Base-by-base conservation (phyloP, 2,329 filamentous ascomycete genomes). In the Neofusicoccum kwambonambiense region DNA sequence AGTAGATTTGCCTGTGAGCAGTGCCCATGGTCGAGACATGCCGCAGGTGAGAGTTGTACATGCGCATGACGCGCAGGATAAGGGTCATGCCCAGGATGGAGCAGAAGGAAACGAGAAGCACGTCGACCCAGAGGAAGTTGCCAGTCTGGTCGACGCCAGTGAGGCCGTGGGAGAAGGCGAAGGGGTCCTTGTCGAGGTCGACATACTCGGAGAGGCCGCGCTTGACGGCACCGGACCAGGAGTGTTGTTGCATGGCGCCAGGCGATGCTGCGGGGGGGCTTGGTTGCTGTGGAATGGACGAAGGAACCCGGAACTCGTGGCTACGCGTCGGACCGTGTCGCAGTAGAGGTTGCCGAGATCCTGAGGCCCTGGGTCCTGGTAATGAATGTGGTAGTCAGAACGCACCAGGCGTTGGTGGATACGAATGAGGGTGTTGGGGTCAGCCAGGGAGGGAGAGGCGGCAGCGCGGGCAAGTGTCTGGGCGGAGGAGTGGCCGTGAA, bases 111-210 rank as follows among this genome's bases (percentile, higher is more conserved):
- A 69, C 64, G 2, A 80, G 70, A 51, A 82, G 73, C 17, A 77
- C 74, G 67, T 83, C 75, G 66, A 78, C 77, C 72, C 80, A 82
- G 45, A 82, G 70, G 69, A 74, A 83, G 75, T 84, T 84, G 49
- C 74, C 72, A 11, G 68, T 67, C 70, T 83, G 82, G 70, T 83
- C 76, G 56, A 84, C 82, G 51, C 82, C 82, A 19, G 71, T 72
- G 5, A 84, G 75, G 65, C 82, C 82, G 69, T 79, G 77, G 31
- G 77, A 76, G 69, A 73, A 80, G 60, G 72, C 73, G 68, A 78
- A 74, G 22, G 67, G 66, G 7, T 75, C 73, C 57, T 42, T 39
- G 50, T 50, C 37, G 17, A 37, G 37, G 45, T 65, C 49, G 45
- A 54, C 49, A 17, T 51, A 37, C 5, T 45, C 62, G 27, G 31